These are phyloP conservation scores for Trematosphaeria pertusa DNA, from an alignment of 2,329 filamentous ascomycete species.

Conservation along the genomic window DNA sequence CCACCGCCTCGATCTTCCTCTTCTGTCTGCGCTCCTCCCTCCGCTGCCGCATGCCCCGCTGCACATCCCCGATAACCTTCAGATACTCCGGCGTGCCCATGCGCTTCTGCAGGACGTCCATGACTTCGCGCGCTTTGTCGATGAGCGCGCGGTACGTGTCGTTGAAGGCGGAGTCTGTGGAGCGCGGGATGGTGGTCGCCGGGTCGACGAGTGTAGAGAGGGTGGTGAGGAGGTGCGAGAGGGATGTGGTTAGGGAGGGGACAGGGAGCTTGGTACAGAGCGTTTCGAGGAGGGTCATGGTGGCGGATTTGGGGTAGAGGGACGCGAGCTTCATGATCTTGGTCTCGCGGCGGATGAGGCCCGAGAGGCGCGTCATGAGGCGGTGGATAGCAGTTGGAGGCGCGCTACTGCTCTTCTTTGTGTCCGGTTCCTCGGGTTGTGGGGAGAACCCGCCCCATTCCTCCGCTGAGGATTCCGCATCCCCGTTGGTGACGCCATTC, in stretches of 20 bases:
- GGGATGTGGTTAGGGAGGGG: slow-evolving; percentile 65
- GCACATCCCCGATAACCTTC: slow-evolving; percentile 73
- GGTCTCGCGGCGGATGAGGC: slow-evolving; percentile 73
- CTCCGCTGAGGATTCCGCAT: slow-evolving; percentile 41
- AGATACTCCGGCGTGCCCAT: slow-evolving; percentile 83
- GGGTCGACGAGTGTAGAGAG: slow-evolving; percentile 86
- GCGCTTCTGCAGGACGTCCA: slow-evolving; percentile 84
- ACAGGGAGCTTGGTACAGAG: slow-evolving; percentile 68
- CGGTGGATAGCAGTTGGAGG: slow-evolving; percentile 68
- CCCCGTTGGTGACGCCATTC: slow-evolving; percentile 42
- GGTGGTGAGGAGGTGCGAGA: slow-evolving; percentile 70
- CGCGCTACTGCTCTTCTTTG: slow-evolving; percentile 27
- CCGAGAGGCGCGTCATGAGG: slow-evolving; percentile 79
- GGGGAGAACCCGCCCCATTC: slow-evolving; percentile 38
- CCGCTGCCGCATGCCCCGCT: slow-evolving; percentile 73
- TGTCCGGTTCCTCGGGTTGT: slow-evolving; percentile 15
- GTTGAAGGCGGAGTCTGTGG: slow-evolving; percentile 73
- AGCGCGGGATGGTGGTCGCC: slow-evolving; percentile 73
- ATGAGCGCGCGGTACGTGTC: slow-evolving; percentile 73
- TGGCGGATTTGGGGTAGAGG: slow-evolving; percentile 76
- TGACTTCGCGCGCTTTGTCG: slow-evolving; percentile 74
- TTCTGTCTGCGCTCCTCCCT: slow-evolving; percentile 80
- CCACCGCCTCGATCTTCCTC: slow-evolving; percentile 86
- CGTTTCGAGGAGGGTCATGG: slow-evolving; percentile 75
- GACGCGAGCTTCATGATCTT: slow-evolving; percentile 66